Evolutionary conservation across 192 early-diverging fungal species (phyloP).

Genomic region (Gryganskiella cystojenkinii): DNA sequence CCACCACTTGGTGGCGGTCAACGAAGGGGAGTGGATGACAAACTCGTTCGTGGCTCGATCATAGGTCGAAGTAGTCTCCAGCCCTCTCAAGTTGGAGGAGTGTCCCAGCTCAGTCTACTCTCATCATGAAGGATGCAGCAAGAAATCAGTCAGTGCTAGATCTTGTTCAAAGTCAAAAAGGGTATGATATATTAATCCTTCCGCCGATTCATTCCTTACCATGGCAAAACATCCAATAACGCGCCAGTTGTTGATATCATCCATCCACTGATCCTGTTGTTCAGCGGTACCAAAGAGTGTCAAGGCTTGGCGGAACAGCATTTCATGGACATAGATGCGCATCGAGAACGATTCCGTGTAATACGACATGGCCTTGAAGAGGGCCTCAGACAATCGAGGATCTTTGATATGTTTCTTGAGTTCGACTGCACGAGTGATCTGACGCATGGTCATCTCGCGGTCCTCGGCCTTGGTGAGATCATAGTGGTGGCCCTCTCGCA

Average conservation of each 20-base stretch:
- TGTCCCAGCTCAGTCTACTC: conserved; percentile 69
- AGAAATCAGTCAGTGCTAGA: background rate
- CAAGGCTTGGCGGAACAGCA: conserved; percentile 61
- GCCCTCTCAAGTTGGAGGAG: conserved; percentile 64
- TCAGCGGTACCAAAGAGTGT: conserved; percentile 61
- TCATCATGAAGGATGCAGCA: background rate
- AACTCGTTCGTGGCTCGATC: conserved; percentile 65
- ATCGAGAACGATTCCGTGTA: conserved; percentile 68
- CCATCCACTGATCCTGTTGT: conserved; percentile 60
- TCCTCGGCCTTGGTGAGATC: conserved; percentile 56
- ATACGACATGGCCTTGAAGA: conserved; percentile 36
- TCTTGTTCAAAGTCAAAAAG: background rate
- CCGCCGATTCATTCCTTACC: conserved; percentile 28
- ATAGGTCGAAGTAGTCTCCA: conserved; percentile 72
- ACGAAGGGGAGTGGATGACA: conserved; percentile 66
- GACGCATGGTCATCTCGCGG: conserved; percentile 66
- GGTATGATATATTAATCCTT: background rate
- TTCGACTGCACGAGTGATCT: conserved; percentile 52
- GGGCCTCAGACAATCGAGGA: conserved; percentile 26
- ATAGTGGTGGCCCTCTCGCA: conserved; percentile 52
- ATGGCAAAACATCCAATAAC: conserved; percentile 72
- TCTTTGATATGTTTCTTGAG: conserved; percentile 38
- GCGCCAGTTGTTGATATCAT: conserved; percentile 58
- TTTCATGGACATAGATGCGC: conserved; percentile 67
- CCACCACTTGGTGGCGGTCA: conserved; percentile 73